Conservation (phyloP, 2,329 filamentous ascomycete species). For the Phaeophleospora eucalypticola region DNA sequence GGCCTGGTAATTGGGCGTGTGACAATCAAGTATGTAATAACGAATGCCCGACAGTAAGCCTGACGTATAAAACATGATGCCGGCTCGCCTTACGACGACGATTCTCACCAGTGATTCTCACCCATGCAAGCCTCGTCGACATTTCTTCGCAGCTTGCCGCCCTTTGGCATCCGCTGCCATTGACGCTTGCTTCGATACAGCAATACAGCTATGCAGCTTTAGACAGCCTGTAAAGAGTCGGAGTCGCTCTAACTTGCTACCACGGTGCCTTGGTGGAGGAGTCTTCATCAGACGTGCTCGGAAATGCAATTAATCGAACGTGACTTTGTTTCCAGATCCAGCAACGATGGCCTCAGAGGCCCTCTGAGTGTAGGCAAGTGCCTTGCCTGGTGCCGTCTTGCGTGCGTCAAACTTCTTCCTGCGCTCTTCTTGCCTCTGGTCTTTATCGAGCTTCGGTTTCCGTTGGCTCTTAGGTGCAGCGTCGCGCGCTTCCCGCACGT, state of each 20-base stretch:
- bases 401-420: constrained; percentile 42
- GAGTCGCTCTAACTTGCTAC: no score
- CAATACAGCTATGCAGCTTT: no score
- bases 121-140: no score
- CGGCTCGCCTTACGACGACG: no score
- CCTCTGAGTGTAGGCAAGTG: constrained; percentile 50
- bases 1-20: background rate
- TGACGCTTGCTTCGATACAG: no score
- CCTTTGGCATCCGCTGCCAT: no score
- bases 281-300: no score
- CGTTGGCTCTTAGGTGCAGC: constrained; percentile 8
- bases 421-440: constrained; percentile 29
- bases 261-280: no score
- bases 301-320: constrained; percentile 68
- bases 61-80: no score
- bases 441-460: constrained; percentile 32
- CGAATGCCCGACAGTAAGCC: background rate
- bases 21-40: background rate
- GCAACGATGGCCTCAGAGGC: constrained; percentile 77
- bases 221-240: no score
- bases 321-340: constrained; percentile 73
- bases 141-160: no score
- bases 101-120: no score
- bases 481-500: constrained; percentile 6
- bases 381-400: constrained; percentile 42